phyloP scores from a whole-genome alignment of 306 rosid genomes.

The Pyrus betulifolia region DNA sequence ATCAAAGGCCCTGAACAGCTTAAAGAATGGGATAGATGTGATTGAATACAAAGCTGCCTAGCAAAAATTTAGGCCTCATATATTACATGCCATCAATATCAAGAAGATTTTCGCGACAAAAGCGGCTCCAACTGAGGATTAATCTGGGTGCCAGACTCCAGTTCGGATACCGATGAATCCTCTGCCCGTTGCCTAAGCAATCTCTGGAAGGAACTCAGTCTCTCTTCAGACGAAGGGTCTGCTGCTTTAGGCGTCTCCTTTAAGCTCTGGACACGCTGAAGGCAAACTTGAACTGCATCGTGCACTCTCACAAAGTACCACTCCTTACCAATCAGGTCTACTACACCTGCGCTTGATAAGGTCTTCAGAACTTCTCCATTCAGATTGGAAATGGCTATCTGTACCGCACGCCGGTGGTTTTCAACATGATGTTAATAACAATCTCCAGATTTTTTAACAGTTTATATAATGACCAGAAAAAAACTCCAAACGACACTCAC shows the following conservation, averaged over 20 bases:
- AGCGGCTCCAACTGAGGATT: conserved; percentile 70
- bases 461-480: not conserved
- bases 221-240: conserved; percentile 23
- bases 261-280: conserved; percentile 67
- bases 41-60: conserved; percentile 8
- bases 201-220: conserved; percentile 35
- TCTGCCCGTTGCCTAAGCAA: conserved; percentile 42
- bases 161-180: conserved; percentile 29
- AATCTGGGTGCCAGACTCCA: conserved; percentile 53
- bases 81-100: not conserved
- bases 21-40: not conserved
- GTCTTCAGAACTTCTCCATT: conserved; percentile 74
- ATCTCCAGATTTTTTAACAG: not conserved
- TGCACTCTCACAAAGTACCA: conserved; percentile 97
- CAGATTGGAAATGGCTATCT: conserved; percentile 92
- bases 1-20: not conserved
- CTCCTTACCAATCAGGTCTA: conserved; percentile 88
- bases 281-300: conserved; percentile 97
- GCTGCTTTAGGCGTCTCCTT: conserved; percentile 23
- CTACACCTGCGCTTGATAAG: conserved; percentile 61
- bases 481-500: conserved; percentile 13
- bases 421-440: not conserved
- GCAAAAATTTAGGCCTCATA: not conserved
- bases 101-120: conserved; percentile 41
- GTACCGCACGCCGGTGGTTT: conserved; percentile 20